Conservation (phyloP, 108 stramenopile genomes). For the Fragilaria radians region DNA sequence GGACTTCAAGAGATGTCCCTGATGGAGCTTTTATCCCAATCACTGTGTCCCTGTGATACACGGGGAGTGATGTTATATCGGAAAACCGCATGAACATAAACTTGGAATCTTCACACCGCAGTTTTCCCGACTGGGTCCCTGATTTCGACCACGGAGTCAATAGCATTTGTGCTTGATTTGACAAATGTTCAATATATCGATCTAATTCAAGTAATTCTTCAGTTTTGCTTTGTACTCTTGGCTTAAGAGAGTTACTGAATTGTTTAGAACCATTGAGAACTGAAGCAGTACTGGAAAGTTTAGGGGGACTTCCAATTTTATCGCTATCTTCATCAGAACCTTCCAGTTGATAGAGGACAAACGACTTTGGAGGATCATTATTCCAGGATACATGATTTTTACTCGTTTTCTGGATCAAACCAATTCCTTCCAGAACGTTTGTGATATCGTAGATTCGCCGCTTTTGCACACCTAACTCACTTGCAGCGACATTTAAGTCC, state of each 20-base stretch:
- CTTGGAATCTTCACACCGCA: neutral
- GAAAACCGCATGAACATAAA: conserved; percentile 56
- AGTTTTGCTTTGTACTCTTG: conserved; percentile 9
- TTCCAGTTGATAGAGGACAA: neutral
- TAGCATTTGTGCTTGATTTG: conserved; percentile 28
- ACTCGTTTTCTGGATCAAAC: conserved; percentile 76
- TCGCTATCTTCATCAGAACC: conserved; percentile 9
- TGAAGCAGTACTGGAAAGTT: conserved; percentile 15
- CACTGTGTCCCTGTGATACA: conserved; percentile 64
- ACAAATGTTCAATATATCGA: conserved; percentile 25
- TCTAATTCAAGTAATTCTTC: conserved; percentile 36
- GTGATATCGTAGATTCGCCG: conserved; percentile 94
- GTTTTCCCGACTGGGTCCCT: neutral
- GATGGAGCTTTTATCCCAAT: conserved; percentile 87
- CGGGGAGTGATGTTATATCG: conserved; percentile 57
- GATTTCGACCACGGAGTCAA: conserved; percentile 6
- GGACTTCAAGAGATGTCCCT: conserved; percentile 86
- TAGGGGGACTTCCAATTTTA: conserved; percentile 28
- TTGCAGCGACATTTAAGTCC: conserved; percentile 87
- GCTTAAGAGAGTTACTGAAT: neutral
- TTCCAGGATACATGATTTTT: conserved; percentile 92
- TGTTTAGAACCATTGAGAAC: conserved; percentile 4
- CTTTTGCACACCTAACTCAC: conserved; percentile 82
- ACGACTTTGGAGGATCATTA: neutral
- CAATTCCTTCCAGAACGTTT: conserved; percentile 92